A percentile compares a stretch with the other conserved stretches of the same genome.
Conservation (phyloP, 1,284 basidiomycete species). For the Trichosporon inkin region DNA sequence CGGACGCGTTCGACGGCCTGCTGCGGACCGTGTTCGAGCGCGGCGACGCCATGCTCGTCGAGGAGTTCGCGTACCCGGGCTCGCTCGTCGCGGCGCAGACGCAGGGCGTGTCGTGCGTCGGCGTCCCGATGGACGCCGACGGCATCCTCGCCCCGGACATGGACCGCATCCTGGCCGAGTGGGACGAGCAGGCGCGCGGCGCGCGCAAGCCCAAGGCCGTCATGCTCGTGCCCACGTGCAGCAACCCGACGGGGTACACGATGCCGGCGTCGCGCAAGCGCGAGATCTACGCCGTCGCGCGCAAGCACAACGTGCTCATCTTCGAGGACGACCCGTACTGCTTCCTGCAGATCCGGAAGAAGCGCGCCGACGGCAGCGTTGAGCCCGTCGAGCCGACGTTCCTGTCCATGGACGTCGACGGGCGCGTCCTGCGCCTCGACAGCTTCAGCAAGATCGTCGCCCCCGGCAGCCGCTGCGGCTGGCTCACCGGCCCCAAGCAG, state of each 20-base stretch:
- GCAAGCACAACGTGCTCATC: conserved; percentile 67
- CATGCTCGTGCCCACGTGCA: conserved; percentile 40
- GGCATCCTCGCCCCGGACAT: conserved; percentile 63
- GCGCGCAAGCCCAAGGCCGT: conserved; percentile 54
- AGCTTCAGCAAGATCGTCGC: conserved; percentile 77
- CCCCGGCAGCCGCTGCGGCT: conserved; percentile 68
- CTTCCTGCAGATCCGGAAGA: conserved; percentile 39
- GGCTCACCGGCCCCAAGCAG: conserved; percentile 56
- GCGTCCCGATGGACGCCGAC: conserved; percentile 64
- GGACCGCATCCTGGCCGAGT: conserved; percentile 58
- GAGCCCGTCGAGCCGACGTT: conserved; percentile 30
- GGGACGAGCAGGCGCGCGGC: conserved; percentile 60
- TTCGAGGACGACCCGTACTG: conserved; percentile 65
- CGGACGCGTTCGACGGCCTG: conserved; percentile 38
- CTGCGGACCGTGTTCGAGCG: conserved; percentile 30
- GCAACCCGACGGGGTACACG: conserved; percentile 70
- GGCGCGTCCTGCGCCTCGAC: conserved; percentile 71
- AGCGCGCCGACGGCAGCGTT: conserved; percentile 43
- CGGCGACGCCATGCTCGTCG: conserved; percentile 39
- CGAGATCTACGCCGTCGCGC: conserved; percentile 68
- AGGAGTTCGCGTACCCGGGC: conserved; percentile 57
- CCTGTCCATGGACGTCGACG: conserved; percentile 63
- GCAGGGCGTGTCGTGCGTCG: conserved; percentile 55
- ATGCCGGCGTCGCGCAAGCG: conserved; percentile 62
- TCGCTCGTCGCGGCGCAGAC: conserved; percentile 54